These are phyloP conservation scores for Mortierella sp. DNA, from an alignment of 371 early-diverging fungal genomes.

Conservation along the genomic window DNA sequence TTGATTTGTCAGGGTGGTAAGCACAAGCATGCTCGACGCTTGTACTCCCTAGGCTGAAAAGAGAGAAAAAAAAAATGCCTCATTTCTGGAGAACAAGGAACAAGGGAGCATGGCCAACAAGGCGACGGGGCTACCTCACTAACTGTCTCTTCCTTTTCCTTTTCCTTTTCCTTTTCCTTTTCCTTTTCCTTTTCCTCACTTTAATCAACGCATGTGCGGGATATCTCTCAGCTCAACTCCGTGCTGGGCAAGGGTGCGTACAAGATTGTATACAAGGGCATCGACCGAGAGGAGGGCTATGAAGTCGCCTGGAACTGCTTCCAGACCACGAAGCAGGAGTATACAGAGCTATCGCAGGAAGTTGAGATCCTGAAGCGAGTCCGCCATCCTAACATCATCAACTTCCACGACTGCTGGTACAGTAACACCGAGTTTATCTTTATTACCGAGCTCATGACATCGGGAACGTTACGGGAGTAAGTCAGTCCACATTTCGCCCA, in stretches of 20 bases:
- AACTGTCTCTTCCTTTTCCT: no score
- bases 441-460: slow-evolving; percentile 96
- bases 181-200: background rate
- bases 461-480: slow-evolving; percentile 82
- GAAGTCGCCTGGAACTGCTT: slow-evolving; percentile 95
- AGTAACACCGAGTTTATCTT: slow-evolving; percentile 80
- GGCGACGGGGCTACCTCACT: no score
- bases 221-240: slow-evolving; percentile 56
- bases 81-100: slow-evolving; percentile 9
- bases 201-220: slow-evolving; percentile 8
- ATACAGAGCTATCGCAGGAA: slow-evolving; percentile 79
- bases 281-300: slow-evolving; percentile 91
- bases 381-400: slow-evolving; percentile 89
- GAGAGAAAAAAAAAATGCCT: slow-evolving; percentile 40
- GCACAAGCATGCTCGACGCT: no score
- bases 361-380: slow-evolving; percentile 84
- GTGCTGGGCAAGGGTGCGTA: slow-evolving; percentile 81
- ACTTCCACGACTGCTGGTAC: slow-evolving; percentile 86
- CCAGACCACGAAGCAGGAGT: slow-evolving; percentile 74
- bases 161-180: background rate
- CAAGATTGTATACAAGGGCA: slow-evolving; percentile 92
- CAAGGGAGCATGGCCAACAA: background rate
- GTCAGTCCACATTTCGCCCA: slow-evolving; percentile 3
- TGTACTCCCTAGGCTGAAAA: slow-evolving; percentile 10
- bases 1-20: no score